Base-by-base conservation (phyloP, 1,284 basidiomycete species). In the Naganishia sp. region DNA sequence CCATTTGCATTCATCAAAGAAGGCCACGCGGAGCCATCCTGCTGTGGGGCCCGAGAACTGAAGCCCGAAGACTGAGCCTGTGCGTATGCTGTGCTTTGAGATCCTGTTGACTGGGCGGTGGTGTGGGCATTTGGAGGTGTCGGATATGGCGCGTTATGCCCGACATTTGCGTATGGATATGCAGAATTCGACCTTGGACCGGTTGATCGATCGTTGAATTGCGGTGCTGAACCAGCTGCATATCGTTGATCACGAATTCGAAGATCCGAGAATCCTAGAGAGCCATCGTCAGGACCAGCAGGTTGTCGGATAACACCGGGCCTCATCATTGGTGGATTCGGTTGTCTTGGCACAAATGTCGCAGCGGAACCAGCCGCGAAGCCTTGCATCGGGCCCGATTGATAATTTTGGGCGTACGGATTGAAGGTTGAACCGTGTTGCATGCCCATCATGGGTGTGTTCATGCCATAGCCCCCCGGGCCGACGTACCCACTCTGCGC, bases 401-500 rank as follows among this genome's bases (percentile, higher is more conserved):
- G 47, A 28, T 49, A 61, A 6, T 46, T 5, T 13, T 54, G 52
- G 21, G 32, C 35, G 47, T 51, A 61, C 2, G 58, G 58, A 3
- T 51, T 43, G 39, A 42, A 61, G 3, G 13, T 35, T 2, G 47
- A 39, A 0, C 32, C 47, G 28, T 50, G 47, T 2, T 50, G 45
- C 47, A 61, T 61, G 10, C 58, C 58, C 13, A 28, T 41, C 23
- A 50, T 35, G 11, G 57, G n/a, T 31, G 23, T 50, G 32, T 42
- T 42, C 21, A 42, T 50, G 35, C 47, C 47, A 43, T 61, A 61
- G 15, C 17, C 25, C 5, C 32, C 58, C n/a, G 58, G 58, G 10
- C 58, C 58, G 2, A 61, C 58, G 25, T 61, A 61, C 9, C 58
- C 58, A n/a, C 58, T 61, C 35, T 61, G 58, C 6, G 47, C 58